phyloP scores from a whole-genome alignment of 2,329 filamentous ascomycete genomes.

The Fusarium longipes region DNA sequence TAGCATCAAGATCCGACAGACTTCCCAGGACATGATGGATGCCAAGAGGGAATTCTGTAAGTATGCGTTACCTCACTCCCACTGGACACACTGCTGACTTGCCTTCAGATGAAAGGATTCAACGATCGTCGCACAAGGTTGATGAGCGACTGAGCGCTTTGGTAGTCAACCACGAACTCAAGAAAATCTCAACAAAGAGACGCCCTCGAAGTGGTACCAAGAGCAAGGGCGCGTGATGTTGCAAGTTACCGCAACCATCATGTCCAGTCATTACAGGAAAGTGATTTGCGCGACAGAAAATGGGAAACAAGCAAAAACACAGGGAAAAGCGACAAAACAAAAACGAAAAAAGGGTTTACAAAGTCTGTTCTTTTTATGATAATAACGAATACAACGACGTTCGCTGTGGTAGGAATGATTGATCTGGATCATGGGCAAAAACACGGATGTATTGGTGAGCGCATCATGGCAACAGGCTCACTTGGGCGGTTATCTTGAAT shows the following conservation, averaged over 20 bases:
- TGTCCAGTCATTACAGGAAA: conserved; percentile 37
- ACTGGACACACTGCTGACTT: conserved; percentile 32
- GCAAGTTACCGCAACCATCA: conserved; percentile 21
- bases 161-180: conserved; percentile 55
- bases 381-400: conserved; percentile 37
- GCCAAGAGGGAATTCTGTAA: conserved; percentile 53
- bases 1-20: conserved; percentile 46
- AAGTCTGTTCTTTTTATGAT: conserved; percentile 24
- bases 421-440: conserved; percentile 21
- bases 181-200: conserved; percentile 53
- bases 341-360: conserved; percentile 22
- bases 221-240: conserved; percentile 45
- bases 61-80: conserved; percentile 14
- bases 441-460: conserved; percentile 29
- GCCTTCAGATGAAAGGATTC: conserved; percentile 48
- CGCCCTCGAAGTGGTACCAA: conserved; percentile 45
- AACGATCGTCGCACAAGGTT: conserved; percentile 48
- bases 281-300: conserved; percentile 16
- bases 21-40: conserved; percentile 50
- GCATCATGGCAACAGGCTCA: conserved; percentile 42
- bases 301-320: conserved; percentile 16
- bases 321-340: conserved; percentile 19
- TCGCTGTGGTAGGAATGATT: conserved; percentile 22
- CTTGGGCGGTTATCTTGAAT: conserved; percentile 50
- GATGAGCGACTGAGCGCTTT: conserved; percentile 51